A percentile compares a stretch with the other conserved stretches of the same genome.
Evolutionary conservation across 345 rosid genomes (phyloP).

Genomic region (Cardamine chenopodiifolia): DNA sequence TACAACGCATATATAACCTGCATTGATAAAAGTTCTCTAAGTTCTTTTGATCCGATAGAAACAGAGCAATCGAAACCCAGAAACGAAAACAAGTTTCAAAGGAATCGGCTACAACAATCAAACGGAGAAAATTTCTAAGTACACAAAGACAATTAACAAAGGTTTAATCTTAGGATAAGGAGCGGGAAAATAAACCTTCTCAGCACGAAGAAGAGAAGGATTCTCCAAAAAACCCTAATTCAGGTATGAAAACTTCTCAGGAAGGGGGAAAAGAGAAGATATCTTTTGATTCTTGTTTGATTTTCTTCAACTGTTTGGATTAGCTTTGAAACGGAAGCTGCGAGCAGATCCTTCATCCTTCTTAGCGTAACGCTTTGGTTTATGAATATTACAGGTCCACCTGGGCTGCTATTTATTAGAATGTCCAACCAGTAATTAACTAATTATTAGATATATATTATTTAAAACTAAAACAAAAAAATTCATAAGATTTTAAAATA

Average conservation of each 20-base stretch:
- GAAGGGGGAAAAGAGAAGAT: too few relatives aligned
- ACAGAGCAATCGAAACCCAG: conserved; percentile 30
- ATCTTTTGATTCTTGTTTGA: not conserved
- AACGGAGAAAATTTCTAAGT: not conserved
- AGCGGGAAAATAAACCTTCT: conserved; percentile 4
- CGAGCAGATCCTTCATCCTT: conserved; percentile 19
- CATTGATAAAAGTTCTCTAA: not conserved
- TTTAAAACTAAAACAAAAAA: not conserved
- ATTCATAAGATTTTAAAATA: too few relatives aligned
- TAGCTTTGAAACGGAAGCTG: conserved; percentile 16
- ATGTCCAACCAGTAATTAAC: not conserved
- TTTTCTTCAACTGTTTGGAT: not conserved
- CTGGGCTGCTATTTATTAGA: not conserved
- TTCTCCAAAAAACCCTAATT: conserved; percentile 33
- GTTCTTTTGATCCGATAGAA: not conserved
- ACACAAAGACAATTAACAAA: not conserved
- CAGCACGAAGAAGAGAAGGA: conserved; percentile 25
- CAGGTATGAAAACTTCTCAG: conserved; percentile 9
- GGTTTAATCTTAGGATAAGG: not conserved
- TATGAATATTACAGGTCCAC: not conserved
- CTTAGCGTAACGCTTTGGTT: conserved; percentile 9
- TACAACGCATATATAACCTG: not conserved
- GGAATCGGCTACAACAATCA: not conserved
- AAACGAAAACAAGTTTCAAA: not conserved
- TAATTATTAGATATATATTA: not conserved